Conservation (phyloP, 2,329 filamentous ascomycete genomes). For the Blastomyces emzantsi region DNA sequence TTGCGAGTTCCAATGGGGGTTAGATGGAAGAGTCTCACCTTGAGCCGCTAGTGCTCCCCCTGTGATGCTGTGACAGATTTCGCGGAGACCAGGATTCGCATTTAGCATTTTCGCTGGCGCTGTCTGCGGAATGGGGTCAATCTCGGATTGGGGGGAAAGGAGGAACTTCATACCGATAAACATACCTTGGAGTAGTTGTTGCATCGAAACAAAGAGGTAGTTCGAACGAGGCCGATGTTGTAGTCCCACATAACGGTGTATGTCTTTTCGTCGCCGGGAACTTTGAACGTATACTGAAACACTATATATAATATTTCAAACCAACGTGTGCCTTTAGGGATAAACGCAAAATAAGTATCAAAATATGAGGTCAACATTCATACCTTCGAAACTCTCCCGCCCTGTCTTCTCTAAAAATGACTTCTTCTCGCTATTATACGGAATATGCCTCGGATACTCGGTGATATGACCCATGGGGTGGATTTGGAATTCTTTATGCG, state of each 20-base stretch:
- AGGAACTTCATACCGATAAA: constrained; percentile 13
- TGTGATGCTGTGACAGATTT: constrained; percentile 92
- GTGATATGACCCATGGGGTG: constrained; percentile 53
- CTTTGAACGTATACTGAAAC: constrained; percentile 72
- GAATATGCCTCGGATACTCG: constrained; percentile 65
- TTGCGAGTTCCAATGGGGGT: constrained; percentile 7
- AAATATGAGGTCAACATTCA: background rate
- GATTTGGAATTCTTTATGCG: constrained; percentile 57
- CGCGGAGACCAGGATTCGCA: constrained; percentile 68
- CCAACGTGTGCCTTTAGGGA: background rate
- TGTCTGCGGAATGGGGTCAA: constrained; percentile 49
- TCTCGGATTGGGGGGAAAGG: background rate
- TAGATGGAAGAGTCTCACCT: constrained; percentile 46
- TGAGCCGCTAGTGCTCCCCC: constrained; percentile 84
- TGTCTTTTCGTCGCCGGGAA: constrained; percentile 56
- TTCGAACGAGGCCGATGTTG: constrained; percentile 83
- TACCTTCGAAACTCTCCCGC: constrained; percentile 50
- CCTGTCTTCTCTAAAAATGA: constrained; percentile 79
- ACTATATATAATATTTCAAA: constrained; percentile 51
- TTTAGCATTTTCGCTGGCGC: constrained; percentile 75
- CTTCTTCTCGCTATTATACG: constrained; percentile 93
- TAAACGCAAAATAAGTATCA: constrained; percentile 15
- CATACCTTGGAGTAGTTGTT: constrained; percentile 76
- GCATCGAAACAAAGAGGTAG: constrained; percentile 92
- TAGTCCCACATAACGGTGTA: constrained; percentile 96